A percentile compares a stretch with the other conserved stretches of the same genome.
phyloP scores from a whole-genome alignment of 768 basidiomycete genomes.

The Lactarius pseudohatsudake region DNA sequence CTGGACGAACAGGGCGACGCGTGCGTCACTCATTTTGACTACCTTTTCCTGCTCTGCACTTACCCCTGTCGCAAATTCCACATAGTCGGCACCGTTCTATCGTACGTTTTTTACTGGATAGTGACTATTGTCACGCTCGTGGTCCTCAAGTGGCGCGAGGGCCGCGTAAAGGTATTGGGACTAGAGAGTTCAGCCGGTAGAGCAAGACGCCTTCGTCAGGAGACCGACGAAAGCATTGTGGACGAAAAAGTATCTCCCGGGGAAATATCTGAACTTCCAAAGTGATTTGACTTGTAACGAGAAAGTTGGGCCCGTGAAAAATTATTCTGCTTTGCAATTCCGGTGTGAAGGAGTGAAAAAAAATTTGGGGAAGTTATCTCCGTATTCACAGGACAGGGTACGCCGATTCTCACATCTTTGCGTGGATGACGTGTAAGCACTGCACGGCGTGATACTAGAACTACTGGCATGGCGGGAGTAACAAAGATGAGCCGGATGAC shows the following conservation, averaged over 20 bases:
- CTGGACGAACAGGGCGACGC: slow-evolving; percentile 81
- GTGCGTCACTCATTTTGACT: slow-evolving; percentile 39
- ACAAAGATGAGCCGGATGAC: too few species aligned
- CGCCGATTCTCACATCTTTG: background rate
- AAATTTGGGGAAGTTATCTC: background rate
- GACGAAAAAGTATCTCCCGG: slow-evolving; percentile 14
- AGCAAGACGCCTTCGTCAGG: slow-evolving; percentile 20
- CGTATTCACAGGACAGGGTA: background rate
- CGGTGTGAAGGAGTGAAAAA: background rate
- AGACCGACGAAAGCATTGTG: background rate
- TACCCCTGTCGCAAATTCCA: background rate
- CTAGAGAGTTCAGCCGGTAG: slow-evolving; percentile 19
- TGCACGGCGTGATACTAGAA: background rate
- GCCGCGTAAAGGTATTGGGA: slow-evolving; percentile 21
- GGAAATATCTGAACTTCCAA: slow-evolving; percentile 22
- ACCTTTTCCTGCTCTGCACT: slow-evolving; percentile 1
- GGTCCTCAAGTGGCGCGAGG: slow-evolving; percentile 58
- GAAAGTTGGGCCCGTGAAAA: background rate
- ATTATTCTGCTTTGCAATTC: background rate
- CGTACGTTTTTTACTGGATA: slow-evolving; percentile 93
- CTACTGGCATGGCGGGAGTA: background rate
- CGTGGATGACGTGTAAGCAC: background rate
- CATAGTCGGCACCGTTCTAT: slow-evolving; percentile 71
- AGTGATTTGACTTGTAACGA: slow-evolving; percentile 1
- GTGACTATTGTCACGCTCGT: slow-evolving; percentile 68